Conservation (phyloP, 441 rosid genomes). For the Gossypium laxum region DNA sequence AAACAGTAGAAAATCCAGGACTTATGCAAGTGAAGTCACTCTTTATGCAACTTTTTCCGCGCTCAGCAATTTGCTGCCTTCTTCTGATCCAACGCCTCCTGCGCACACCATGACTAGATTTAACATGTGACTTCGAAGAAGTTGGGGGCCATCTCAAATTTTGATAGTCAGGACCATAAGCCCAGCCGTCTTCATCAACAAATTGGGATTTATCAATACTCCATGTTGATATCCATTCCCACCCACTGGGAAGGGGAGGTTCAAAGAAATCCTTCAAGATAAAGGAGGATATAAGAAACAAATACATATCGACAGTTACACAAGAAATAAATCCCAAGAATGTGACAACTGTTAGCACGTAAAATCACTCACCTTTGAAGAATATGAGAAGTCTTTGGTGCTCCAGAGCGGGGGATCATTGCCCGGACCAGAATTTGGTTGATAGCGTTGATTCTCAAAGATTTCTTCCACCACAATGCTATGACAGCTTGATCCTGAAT, state of each 20-base stretch:
- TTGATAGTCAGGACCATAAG: conserved; percentile 48
- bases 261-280: conserved; percentile 50
- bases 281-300: conserved; percentile 1
- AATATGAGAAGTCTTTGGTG: conserved; percentile 47
- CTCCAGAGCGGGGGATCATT: conserved; percentile 46
- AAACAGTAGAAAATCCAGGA: conserved; percentile 64
- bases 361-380: conserved; percentile 41
- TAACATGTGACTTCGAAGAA: conserved; percentile 26
- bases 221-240: conserved; percentile 65
- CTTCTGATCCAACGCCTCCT: conserved; percentile 59
- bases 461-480: conserved; percentile 45
- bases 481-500: conserved; percentile 32
- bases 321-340: neutral
- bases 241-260: conserved; percentile 48
- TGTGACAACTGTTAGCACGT: neutral
- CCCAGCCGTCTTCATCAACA: conserved; percentile 62
- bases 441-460: conserved; percentile 49
- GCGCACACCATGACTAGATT: conserved; percentile 40
- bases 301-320: neutral
- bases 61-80: conserved; percentile 30
- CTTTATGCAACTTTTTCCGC: conserved; percentile 18
- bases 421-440: conserved; percentile 45
- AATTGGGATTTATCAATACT: conserved; percentile 43
- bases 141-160: conserved; percentile 54
- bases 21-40: conserved; percentile 30